Base-by-base conservation (phyloP, 2,329 filamentous ascomycete genomes). In the Beauveria sp. region DNA sequence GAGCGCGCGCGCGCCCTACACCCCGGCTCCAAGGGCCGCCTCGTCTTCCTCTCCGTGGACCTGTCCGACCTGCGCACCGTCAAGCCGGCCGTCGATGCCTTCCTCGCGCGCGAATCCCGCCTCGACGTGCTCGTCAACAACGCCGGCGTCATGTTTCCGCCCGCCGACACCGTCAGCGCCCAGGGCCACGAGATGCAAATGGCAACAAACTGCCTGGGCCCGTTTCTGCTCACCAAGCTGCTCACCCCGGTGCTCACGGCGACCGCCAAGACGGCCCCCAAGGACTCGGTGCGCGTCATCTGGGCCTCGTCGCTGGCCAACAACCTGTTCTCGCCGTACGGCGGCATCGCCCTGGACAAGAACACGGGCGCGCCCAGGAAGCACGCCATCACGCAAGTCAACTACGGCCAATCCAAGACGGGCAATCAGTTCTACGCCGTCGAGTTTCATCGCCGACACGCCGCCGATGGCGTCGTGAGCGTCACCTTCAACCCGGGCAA, bases 21-120 rank as follows among this genome's bases (percentile, higher is more conserved):
- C 24, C 71, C 75, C 5, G 65, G 64, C 54, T 75, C 67, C 16
- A 67, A 67, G 12, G 75, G 76, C 45, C 68, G 66, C 10, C 63
- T 79, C 3, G 69, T 68, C 30, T 77, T 76, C 60, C 66, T 79
- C 12, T 60, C 70, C n/a, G 64, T 81, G 10, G 78, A 81, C 62
- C 66, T 73, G 16, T 63, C 66, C n/a, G 70, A 72, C 61, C 66
- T 73, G 16, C 52, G 65, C 34, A 70, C 66, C 26, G 63, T 72
- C 45, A 70, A 68, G 60, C 57, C 65, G 14, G 64, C 69, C 6
- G 70, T 67, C 5, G 51, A 63, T 6, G 56, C 54, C 12, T 68
- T 68, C 12, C 60, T 68, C 14, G 56, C 62, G 26, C 64, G 59
- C 28, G 65, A 68, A 47, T 40, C 46, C 8, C 65, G 66, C 22